Evolutionary conservation across 176 grass and related monocot genomes (phyloP), one percentile per base, ranked within the genome.

Genomic region (Oryza meyeriana): DNA sequence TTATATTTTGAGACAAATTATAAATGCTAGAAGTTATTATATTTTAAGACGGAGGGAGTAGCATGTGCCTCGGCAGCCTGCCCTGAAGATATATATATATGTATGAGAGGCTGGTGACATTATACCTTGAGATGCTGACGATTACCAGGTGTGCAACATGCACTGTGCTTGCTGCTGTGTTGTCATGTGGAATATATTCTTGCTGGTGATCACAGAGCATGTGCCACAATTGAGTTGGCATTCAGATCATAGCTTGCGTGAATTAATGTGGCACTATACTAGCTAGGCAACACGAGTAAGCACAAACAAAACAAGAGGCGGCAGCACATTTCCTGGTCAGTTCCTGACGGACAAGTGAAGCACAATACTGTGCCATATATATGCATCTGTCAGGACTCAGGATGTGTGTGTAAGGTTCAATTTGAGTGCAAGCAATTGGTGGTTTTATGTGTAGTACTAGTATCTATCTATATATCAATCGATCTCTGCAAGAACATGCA

Each of bases 151-250:
- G 22, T 57, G 10, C 41, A 74, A 12, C 71, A 18, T 72, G 13
- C 41, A 25, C 50, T 55, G 12, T 45, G 42, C 42, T 14, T 45
- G 11, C 11, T 45, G 11, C 11, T 28, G 42, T 52, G 20, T 71
- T 36, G 30, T 65, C 59, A 52, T 76, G 16, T 2, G 35, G 26
- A 24, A 84, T 69, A 67, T 85, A 67, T 85, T 72, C 52, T 52
- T 16, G 4, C 64, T 71, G 42, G 34, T n/a, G 59, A 80, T 74
- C 7, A 18, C 26, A 69, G 24, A 41, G 70, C 72, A 85, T 48
- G 74, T 66, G 58, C 24, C 58, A 20, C 68, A n/a, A n/a, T 58
- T 22, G 35, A 69, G 47, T 81, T 81, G 85, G 62, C 22, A 29
- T 55, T 18, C 50, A 59, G 18, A 1, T 24, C 2, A 18, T 10